These are phyloP conservation scores for Emergomyces orientalis DNA, from an alignment of 2,329 filamentous ascomycete genomes.

Conservation along the genomic window DNA sequence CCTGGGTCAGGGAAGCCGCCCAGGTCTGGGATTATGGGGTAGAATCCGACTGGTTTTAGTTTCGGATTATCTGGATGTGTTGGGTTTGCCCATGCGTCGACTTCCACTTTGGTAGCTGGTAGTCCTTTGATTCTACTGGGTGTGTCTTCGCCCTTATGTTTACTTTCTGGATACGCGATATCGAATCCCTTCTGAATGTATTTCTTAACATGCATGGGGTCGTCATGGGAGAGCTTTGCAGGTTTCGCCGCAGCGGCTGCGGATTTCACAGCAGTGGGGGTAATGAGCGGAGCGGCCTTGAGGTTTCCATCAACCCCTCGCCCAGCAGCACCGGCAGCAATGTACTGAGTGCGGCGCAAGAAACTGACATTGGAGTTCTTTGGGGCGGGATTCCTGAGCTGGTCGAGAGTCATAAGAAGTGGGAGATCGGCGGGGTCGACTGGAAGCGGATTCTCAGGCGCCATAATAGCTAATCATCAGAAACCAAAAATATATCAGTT, in stretches of 20 bases:
- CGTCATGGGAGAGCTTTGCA: slow-evolving; percentile 39
- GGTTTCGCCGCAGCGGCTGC: slow-evolving; percentile 19
- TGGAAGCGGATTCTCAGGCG: slow-evolving; percentile 58
- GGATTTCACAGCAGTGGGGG: slow-evolving; percentile 12
- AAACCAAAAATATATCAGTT: not conserved
- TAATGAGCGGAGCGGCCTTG: not conserved
- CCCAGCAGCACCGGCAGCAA: slow-evolving; percentile 38
- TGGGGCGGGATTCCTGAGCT: slow-evolving; percentile 73
- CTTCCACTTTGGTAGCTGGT: slow-evolving; percentile 45
- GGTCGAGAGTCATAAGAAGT: slow-evolving; percentile 72
- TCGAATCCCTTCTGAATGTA: slow-evolving; percentile 56
- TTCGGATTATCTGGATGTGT: slow-evolving; percentile 50
- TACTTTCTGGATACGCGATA: slow-evolving; percentile 53
- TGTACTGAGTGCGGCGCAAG: slow-evolving; percentile 92
- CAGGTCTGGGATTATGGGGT: slow-evolving; percentile 53
- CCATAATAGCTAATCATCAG: slow-evolving; percentile 60
- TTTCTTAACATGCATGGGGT: slow-evolving; percentile 52
- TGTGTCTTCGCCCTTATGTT: slow-evolving; percentile 49
- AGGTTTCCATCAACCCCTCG: slow-evolving; percentile 26
- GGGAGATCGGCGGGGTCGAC: slow-evolving; percentile 76
- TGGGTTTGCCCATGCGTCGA: slow-evolving; percentile 51
- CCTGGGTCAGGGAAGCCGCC: slow-evolving; percentile 51
- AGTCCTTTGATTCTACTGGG: slow-evolving; percentile 45
- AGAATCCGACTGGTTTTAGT: slow-evolving; percentile 50
- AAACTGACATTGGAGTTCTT: slow-evolving; percentile 78